Evolutionary conservation across 2,329 filamentous ascomycete genomes (phyloP).

Genomic region (Pseudogymnoascus sp.): DNA sequence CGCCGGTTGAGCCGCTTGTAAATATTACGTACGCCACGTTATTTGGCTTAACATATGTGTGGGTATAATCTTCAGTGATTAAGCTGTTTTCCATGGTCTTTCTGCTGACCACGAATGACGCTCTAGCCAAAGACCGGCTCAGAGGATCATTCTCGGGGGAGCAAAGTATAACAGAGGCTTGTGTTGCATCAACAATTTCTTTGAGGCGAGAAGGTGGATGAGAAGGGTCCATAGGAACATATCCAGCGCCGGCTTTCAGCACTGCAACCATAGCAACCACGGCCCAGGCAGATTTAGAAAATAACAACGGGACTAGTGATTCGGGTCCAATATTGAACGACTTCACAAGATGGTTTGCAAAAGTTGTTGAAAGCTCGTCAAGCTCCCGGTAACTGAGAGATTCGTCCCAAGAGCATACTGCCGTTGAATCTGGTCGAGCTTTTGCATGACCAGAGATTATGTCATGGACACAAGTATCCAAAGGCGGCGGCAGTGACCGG

Average conservation of each 20-base stretch:
- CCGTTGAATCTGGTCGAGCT: slow-evolving; percentile 5
- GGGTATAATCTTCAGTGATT: background rate
- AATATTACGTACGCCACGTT: slow-evolving; percentile 9
- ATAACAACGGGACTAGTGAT: slow-evolving; percentile 23
- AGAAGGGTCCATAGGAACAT: slow-evolving; percentile 27
- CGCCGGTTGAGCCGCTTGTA: slow-evolving; percentile 44
- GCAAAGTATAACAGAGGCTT: background rate
- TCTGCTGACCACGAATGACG: background rate
- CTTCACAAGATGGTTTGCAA: slow-evolving; percentile 17
- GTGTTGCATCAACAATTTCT: background rate
- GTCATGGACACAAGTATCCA: slow-evolving; percentile 14
- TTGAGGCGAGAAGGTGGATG: slow-evolving; percentile 24
- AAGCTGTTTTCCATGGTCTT: background rate
- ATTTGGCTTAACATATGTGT: background rate
- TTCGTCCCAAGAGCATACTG: slow-evolving; percentile 19
- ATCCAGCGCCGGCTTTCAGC: slow-evolving; percentile 26
- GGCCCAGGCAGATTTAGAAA: slow-evolving; percentile 26
- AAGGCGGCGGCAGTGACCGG: background rate
- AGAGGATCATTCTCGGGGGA: background rate
- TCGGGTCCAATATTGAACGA: slow-evolving; percentile 7
- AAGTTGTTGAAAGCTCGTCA: slow-evolving; percentile 16
- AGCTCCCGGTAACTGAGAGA: slow-evolving; percentile 21
- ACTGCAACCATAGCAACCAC: slow-evolving; percentile 26
- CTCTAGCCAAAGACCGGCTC: background rate
- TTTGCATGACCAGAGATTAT: slow-evolving; percentile 12